A percentile compares a stretch with the other conserved stretches of the same genome.
phyloP scores from a whole-genome alignment of 345 rosid genomes.

The Bruguiera parviflora region DNA sequence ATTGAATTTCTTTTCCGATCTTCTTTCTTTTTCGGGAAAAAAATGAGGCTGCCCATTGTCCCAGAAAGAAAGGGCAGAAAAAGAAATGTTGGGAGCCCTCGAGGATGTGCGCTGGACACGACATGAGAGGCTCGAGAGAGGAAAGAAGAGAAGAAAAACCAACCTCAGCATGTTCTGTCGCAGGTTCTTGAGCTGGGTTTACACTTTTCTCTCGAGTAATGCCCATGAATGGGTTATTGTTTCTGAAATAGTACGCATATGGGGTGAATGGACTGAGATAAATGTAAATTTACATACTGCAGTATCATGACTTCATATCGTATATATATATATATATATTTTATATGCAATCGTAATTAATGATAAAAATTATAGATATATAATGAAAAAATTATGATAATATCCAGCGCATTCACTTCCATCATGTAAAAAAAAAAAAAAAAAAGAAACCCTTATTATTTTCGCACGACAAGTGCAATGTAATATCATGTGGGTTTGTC shows the following conservation, averaged over 20 bases:
- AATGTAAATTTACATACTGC: neutral
- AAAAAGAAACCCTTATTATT: no score
- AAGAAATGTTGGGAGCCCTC: neutral
- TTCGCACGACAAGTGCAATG: no score
- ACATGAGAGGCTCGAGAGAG: neutral
- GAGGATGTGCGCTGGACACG: neutral
- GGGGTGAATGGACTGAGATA: neutral
- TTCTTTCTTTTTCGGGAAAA: no score
- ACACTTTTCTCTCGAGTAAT: slow-evolving; percentile 1
- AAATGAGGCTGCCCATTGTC: neutral
- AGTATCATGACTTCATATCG: no score
- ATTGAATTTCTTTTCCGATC: no score
- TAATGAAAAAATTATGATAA: no score
- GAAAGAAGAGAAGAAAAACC: neutral
- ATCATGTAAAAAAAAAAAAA: no score
- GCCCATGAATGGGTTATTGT: neutral
- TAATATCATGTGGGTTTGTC: no score
- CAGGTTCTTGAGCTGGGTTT: neutral
- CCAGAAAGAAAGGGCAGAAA: neutral
- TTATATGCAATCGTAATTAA: neutral
- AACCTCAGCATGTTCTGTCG: neutral
- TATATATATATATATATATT: no score
- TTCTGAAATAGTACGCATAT: neutral
- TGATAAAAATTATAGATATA: no score
- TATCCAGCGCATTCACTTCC: no score